Base-by-base conservation (phyloP, 1,284 basidiomycete genomes). In the Cystobasidium sp. region DNA sequence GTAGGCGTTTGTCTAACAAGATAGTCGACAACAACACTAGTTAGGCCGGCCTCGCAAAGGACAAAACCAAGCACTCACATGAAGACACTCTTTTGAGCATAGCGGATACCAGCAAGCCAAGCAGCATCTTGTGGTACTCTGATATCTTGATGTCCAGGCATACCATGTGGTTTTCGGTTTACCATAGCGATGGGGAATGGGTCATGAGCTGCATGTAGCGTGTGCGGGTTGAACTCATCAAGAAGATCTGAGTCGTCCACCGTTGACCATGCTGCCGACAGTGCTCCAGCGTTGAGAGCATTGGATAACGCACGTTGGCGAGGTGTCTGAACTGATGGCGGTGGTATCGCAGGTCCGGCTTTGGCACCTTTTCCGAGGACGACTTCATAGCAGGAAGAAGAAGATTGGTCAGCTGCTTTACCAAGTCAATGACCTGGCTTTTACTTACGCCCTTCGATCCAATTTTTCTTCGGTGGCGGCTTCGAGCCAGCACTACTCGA, bases 141-240 rank as follows among this genome's bases (percentile, higher is more conserved):
- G 43, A 88, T 85, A 78, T 88, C 86, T 49, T 83, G 84, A 77
- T 87, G 86, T 1, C 85, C 85, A 0, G 85, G 86, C n/a, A 80
- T 84, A 74, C 89, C 89, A 78, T 88, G 87, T 0, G 90, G 89
- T 58, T 86, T 84, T 18, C 91, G 87, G 79, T 89, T 91, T 64
- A 89, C 87, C 81, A 92, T 85, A 3, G 87, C 90, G 78, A 92
- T 91, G 0, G 91, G 90, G 75, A 90, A 87, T 47, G 89, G 82
- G 31, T 75, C 65, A 75, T 82, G 81, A n/a, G 79, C 83, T 16
- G 84, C 82, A 77, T 90, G 89, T 8, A 90, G 81, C 59, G 88
- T 83, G 76, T 87, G 85, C 12, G 87, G 87, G 51, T 82, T 80
- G 82, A 87, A 88, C 52, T 84, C 82, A 56, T 84, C 83, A 39